These are phyloP conservation scores for Chrysoporthe cubensis DNA, from an alignment of 2,329 filamentous ascomycete species.

Conservation along the genomic window DNA sequence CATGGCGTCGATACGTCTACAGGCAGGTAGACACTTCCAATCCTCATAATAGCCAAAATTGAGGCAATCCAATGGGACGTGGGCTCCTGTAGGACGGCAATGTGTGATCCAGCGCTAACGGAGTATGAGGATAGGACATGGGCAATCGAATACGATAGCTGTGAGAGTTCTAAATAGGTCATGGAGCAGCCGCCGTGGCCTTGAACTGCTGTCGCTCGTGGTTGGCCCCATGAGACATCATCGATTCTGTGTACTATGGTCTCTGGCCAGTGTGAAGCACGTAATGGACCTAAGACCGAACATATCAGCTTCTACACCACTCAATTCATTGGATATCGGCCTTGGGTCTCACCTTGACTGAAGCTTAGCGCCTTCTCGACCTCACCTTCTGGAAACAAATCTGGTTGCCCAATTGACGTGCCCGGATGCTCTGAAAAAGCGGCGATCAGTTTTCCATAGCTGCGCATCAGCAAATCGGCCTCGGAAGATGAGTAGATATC, in stretches of 20 bases:
- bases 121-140: slow-evolving; percentile 40
- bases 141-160: slow-evolving; percentile 31
- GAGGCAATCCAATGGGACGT: slow-evolving; percentile 40
- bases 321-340: too few species aligned
- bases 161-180: too few species aligned
- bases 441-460: neutral
- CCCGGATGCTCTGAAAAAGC: slow-evolving; percentile 29
- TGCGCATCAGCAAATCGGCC: too few species aligned
- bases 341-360: too few species aligned
- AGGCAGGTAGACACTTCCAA: slow-evolving; percentile 45
- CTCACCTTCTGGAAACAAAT: slow-evolving; percentile 41
- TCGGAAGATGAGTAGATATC: neutral
- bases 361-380: slow-evolving; percentile 19
- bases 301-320: too few species aligned
- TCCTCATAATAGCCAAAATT: slow-evolving; percentile 45
- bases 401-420: slow-evolving; percentile 38
- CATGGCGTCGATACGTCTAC: slow-evolving; percentile 42
- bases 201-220: too few species aligned
- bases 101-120: slow-evolving; percentile 19
- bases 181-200: too few species aligned
- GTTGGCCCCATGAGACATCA: too few species aligned
- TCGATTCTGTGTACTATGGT: too few species aligned
- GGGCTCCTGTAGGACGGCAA: slow-evolving; percentile 47
- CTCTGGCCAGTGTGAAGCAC: too few species aligned
- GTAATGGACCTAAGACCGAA: too few species aligned